These are phyloP conservation scores for Lecanicillium sp. DNA, from an alignment of 2,329 filamentous ascomycete species.

Conservation along the genomic window DNA sequence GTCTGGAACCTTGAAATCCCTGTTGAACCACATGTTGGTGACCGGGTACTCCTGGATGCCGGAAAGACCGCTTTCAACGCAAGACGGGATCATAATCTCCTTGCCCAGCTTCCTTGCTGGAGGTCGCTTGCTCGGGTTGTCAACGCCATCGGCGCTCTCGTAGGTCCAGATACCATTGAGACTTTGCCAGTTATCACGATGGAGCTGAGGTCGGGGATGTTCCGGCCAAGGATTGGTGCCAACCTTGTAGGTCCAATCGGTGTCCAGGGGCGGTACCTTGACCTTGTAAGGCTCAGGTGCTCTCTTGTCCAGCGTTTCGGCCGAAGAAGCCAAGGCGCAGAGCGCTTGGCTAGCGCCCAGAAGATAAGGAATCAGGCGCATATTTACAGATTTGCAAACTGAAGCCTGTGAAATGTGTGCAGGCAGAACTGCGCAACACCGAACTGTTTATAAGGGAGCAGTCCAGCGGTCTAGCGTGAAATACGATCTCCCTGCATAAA, in stretches of 20 bases:
- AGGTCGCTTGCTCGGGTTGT: conserved; percentile 11
- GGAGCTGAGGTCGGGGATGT: conserved; percentile 49
- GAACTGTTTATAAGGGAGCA: too few relatives aligned
- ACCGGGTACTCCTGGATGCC: conserved; percentile 36
- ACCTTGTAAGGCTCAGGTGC: conserved; percentile 20
- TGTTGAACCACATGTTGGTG: conserved; percentile 41
- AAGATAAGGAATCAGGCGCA: too few relatives aligned
- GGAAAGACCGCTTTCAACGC: conserved; percentile 38
- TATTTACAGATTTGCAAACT: too few relatives aligned
- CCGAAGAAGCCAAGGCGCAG: neutral
- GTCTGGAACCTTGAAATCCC: conserved; percentile 40
- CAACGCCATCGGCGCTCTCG: conserved; percentile 22
- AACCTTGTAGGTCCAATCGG: conserved; percentile 40
- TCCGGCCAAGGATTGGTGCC: conserved; percentile 47
- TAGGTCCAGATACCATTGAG: conserved; percentile 54
- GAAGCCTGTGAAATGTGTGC: too few relatives aligned
- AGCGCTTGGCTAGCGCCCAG: too few relatives aligned
- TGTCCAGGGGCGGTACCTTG: conserved; percentile 32
- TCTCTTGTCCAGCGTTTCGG: conserved; percentile 3
- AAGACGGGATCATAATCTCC: conserved; percentile 36
- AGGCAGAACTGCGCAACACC: too few relatives aligned
- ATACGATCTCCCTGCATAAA: too few relatives aligned
- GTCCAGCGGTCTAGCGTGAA: too few relatives aligned
- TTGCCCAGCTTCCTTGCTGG: conserved; percentile 21
- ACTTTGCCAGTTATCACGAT: conserved; percentile 44